Base-by-base conservation (phyloP, 2,329 filamentous ascomycete species). In the Teratosphaeria viscida region DNA sequence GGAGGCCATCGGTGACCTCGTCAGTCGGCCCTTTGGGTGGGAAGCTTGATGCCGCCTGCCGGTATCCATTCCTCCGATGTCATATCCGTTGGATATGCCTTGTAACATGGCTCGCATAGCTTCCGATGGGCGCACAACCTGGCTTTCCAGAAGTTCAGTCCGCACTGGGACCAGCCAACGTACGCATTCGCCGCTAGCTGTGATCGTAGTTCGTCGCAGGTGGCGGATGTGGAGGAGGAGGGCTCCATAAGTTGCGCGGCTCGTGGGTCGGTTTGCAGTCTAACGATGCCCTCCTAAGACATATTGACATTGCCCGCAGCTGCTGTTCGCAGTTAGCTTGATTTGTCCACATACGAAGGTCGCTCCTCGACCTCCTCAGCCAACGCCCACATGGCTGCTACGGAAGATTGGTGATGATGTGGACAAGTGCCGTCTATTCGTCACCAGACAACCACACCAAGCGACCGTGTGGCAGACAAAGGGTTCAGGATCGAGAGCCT, bases 231-330 rank as follows among this genome's bases (percentile, higher is more conserved):
- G n/a, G 43, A 23, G 23, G 16, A n/a, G 16, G 43, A 49, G 8
- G 23, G 16, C 16, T 10, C 43, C 43, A 49, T 49, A 3, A 49
- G n/a, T 5, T 49, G 43, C 43, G 43, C 43, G n/a, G 43, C 43
- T 49, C 43, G n/a, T 23, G 43, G 43, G 43, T 49, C 43, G 43
- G 43, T 49, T 49, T 49, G 43, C 16, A 49, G n/a, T 49, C 43
- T 5, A n/a, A 23, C 23, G 5, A 49, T 49, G 43, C 11, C 43
- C 43, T 49, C 43, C 43, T 49, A 49, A 49, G 62, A 65, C 63
- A 65, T 65, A 29, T 61, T 59, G 7, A 64, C 63, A 52, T 65
- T 65, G 57, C 62, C 60, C 34, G 62, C 62, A 58, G 63, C 63
- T 60, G 63, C 63, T 65, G n/a, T n/a, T 57, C 39, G 29, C 23